Evolutionary conservation across 2,329 filamentous ascomycete species (phyloP), one percentile per base, ranked within the genome.

Genomic region (Cladosporium sphaerospermum): DNA sequence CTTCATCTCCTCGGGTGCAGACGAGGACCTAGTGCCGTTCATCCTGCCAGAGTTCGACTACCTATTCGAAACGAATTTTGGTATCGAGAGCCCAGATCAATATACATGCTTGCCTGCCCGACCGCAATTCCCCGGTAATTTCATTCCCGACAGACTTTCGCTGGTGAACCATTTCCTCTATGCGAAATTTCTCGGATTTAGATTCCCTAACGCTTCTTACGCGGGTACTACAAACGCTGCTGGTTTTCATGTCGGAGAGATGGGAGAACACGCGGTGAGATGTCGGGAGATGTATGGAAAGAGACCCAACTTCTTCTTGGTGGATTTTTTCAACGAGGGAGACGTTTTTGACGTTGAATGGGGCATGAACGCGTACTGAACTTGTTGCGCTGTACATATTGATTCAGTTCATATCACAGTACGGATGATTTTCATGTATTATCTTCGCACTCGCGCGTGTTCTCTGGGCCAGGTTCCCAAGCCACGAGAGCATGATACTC

Each of bases 121-220:
- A 58, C 50, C 71, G 70, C 59, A 67, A 74, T 62, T 19, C 18
- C 49, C 65, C 14, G 68, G 64, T 40, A 67, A 63, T 60, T 69
- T 9, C 62, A 64, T 4, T 69, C 69, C 19, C 66, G 71, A 9
- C 71, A 76, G 69, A 71, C 71, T 55, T 65, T 76, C 14, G 66
- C 75, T 53, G 36, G 46, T 49, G 34, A 77, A 76, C 46, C 74
- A 77, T 58, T 75, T 74, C 56, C 61, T 76, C 8, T 71, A 76
- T 48, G 61, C 71, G 2, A 68, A 74, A 43, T 62, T 75, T 19
- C 54, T 75, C 0, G 73, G 73, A 2, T 62, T 73, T 23, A 57
- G 69, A 42, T 62, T 75, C 23, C 74, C 74, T 3, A 73, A 75
- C 53, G 67, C 70, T 6, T 56, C 63, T 2, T 64, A 57, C 16